These are phyloP conservation scores for Picea abies DNA, from an alignment of 83 land plant species.

Conservation along the genomic window DNA sequence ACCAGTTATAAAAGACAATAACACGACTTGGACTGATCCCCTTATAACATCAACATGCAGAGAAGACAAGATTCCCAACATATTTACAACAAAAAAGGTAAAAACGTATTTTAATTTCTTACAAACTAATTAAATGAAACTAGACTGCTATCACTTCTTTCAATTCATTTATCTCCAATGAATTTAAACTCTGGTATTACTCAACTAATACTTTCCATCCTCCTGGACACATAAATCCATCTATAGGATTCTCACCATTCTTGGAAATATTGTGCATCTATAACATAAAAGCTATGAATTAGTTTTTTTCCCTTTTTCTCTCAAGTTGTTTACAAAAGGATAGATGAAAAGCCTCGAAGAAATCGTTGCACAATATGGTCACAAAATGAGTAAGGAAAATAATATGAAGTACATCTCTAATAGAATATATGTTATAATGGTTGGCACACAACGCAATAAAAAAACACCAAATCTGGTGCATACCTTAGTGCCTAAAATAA, in stretches of 20 bases:
- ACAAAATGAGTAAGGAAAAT: background rate
- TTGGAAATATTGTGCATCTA: slow-evolving; percentile 89
- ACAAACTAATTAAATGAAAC: background rate
- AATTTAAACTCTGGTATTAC: slow-evolving; percentile 74
- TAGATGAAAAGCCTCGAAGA: background rate
- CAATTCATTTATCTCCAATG: slow-evolving; percentile 6
- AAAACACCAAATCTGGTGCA: background rate
- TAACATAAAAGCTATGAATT: slow-evolving; percentile 10
- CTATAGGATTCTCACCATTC: slow-evolving; percentile 80
- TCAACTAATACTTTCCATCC: slow-evolving; percentile 96
- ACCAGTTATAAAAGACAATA: too few species aligned
- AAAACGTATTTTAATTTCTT: too few species aligned
- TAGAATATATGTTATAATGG: background rate
- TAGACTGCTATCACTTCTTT: slow-evolving; percentile 12
- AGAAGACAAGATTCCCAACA: too few species aligned
- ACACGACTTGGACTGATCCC: too few species aligned
- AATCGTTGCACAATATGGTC: background rate
- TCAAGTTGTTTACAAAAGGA: background rate
- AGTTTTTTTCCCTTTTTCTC: background rate
- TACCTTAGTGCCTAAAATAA: slow-evolving; percentile 99
- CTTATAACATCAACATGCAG: too few species aligned
- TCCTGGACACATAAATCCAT: slow-evolving; percentile 96
- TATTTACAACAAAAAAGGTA: too few species aligned
- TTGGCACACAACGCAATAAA: background rate
- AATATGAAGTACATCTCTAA: background rate